These are phyloP conservation scores for Exidia glandulosa DNA, from an alignment of 768 basidiomycete genomes.

Conservation along the genomic window DNA sequence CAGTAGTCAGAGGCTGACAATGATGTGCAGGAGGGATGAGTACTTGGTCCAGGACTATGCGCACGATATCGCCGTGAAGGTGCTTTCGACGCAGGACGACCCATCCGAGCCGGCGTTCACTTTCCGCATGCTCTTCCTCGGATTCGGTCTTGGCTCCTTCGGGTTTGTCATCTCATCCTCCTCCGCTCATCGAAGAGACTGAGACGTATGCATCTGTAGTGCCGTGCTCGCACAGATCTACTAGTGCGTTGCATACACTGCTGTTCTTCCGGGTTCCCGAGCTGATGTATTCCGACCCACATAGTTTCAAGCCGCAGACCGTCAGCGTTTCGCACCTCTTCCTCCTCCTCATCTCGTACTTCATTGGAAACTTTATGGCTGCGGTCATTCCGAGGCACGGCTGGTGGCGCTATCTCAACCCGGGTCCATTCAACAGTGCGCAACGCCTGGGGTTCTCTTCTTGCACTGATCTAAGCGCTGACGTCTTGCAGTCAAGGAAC, in stretches of 20 bases:
- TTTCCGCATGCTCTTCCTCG: slow-evolving; percentile 18
- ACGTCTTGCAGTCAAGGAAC: slow-evolving; percentile 19
- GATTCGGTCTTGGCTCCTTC: slow-evolving; percentile 18
- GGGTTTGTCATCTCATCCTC: slow-evolving; percentile 12
- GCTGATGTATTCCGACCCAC: not conserved
- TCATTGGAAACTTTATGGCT: slow-evolving; percentile 14
- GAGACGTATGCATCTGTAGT: slow-evolving; percentile 3
- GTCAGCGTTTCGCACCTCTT: slow-evolving; percentile 18
- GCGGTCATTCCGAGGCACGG: slow-evolving; percentile 11
- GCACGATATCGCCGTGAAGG: slow-evolving; percentile 31
- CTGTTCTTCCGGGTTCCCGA: not conserved
- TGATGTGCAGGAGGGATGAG: slow-evolving; percentile 12
- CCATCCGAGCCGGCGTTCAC: slow-evolving; percentile 13
- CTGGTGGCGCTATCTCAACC: slow-evolving; percentile 17
- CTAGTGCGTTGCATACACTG: slow-evolving; percentile 20
- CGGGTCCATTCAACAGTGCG: slow-evolving; percentile 20
- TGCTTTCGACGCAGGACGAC: slow-evolving; percentile 20
- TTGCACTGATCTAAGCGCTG: not conserved
- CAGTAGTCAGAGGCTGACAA: not conserved
- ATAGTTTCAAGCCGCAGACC: slow-evolving; percentile 18
- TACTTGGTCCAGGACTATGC: slow-evolving; percentile 24
- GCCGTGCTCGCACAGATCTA: slow-evolving; percentile 24
- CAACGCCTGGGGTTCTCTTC: slow-evolving; percentile 9
- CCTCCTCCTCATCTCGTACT: slow-evolving; percentile 19
- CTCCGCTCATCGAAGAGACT: not conserved